Evolutionary conservation across 345 rosid genomes (phyloP), one percentile per base, ranked within the genome.

Genomic region (Pugionium cornutum): DNA sequence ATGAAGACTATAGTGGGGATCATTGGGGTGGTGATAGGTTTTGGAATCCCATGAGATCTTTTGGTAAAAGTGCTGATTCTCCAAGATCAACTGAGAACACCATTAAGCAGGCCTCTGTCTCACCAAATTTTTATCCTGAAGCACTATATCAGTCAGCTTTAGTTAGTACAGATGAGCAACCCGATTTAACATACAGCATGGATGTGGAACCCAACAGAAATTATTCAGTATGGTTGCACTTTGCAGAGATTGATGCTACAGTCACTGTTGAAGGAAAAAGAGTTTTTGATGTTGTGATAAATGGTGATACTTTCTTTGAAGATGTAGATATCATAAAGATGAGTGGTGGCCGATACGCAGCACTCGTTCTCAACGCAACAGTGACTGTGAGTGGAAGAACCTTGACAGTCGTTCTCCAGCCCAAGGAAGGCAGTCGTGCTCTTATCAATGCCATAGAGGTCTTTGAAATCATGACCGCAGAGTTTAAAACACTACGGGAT

Each of bases 1-100:
- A 75, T 77, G 83, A 67, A 68, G 97, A 88, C 62, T 91, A 85
- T 35, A 73, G 82, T 39, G 99, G 83, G 10, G 87, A 91, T 67
- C 87, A 41, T 42, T 95, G 99, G 99, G 96, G 99, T 51, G 97
- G 99, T 73, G 99, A 95, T 76, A 91, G 99, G 75, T 95, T 85
- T 79, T 95, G 99, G 99, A 61, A 57, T 52, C 80, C 85, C 0
- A 64, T 83, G 45, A 73, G 65, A 56, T 78, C 95, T 49, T 95
- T 91, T 67, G 85, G 83, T 44, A 76, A 69, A 35, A 66, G 60
- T 65, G 76, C 87, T 32, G 99, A 87, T 82, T 66, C 75, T 65
- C 72, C 79, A 35, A 83, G 74, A 73, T 84, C 92, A 57, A 85
- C 94, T 9, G 81, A 81, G 82, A 80, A 73, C 46, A 64, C 75